A percentile compares a stretch with the other conserved stretches of the same genome.
Evolutionary conservation across 257 asterid genomes (phyloP).

Genomic region (Parsonsia alboflavescens): DNA sequence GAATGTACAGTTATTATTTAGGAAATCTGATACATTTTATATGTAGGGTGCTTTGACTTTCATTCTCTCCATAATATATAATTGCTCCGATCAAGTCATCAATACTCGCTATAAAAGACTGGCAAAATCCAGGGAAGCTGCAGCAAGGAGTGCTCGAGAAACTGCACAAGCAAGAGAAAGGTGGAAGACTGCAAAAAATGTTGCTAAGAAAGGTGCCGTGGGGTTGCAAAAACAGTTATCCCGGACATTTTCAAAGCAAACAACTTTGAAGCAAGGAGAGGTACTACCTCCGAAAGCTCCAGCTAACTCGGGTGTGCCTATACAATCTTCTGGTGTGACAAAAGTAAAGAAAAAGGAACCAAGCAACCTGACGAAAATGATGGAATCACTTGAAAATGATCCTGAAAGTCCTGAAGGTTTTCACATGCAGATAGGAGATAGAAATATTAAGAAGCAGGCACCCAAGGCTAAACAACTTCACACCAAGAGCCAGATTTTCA

Average conservation of each 20-base stretch:
- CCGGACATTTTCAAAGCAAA: slow-evolving; percentile 63
- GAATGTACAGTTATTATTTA: background rate
- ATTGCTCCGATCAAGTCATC: slow-evolving; percentile 89
- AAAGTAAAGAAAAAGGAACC: slow-evolving; percentile 40
- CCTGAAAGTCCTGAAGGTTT: slow-evolving; percentile 54
- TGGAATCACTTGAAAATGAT: slow-evolving; percentile 56
- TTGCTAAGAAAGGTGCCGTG: slow-evolving; percentile 46
- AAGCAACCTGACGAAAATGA: slow-evolving; percentile 59
- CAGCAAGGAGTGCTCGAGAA: slow-evolving; percentile 83
- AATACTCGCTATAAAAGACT: slow-evolving; percentile 67
- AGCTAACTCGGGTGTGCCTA: slow-evolving; percentile 18
- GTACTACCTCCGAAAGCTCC: slow-evolving; percentile 22
- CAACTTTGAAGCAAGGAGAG: slow-evolving; percentile 30
- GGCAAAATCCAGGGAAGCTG: slow-evolving; percentile 90
- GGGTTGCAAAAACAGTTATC: slow-evolving; percentile 71
- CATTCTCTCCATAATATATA: slow-evolving; percentile 67
- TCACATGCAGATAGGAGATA: slow-evolving; percentile 64
- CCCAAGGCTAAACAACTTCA: slow-evolving; percentile 57
- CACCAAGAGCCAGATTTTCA: slow-evolving; percentile 85
- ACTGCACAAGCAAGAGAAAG: slow-evolving; percentile 86
- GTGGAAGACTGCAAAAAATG: slow-evolving; percentile 78
- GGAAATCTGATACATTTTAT: slow-evolving; percentile 18
- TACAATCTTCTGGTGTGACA: slow-evolving; percentile 40
- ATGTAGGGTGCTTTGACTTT: slow-evolving; percentile 69
- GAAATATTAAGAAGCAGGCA: slow-evolving; percentile 60